Base-by-base conservation (phyloP, 2,329 filamentous ascomycete genomes). In the Elsinoe perseae region DNA sequence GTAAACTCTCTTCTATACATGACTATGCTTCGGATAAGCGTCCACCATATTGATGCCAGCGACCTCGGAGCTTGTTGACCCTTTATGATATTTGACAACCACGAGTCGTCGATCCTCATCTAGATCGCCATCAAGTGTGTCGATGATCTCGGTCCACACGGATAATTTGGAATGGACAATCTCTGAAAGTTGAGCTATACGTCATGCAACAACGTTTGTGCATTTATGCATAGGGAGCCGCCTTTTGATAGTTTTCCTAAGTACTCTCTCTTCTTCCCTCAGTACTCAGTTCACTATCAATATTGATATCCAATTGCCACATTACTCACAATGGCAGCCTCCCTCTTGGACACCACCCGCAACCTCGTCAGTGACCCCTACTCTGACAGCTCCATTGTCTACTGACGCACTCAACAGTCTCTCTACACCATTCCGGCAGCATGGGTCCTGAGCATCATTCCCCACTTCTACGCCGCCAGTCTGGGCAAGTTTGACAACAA, bases 391-490 rank as follows among this genome's bases (percentile, higher is more conserved):
- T 12, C 20, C 25, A 10, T 20, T 18, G n/a, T n/a, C 23, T 10
- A 20, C 50, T 53, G 21, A 53, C 50, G 30, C 16, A n/a, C 21
- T 21, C 30, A 8, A 8, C 7, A 57, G 16, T 64, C 64, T 25
- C 60, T 65, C 44, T 68, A 67, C 57, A 60, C 61, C 14, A 59
- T 68, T 28, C 65, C 66, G 18, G 58, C 61, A 23, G 62, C 60
- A 50, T 71, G 69, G 69, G 50, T 69, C 38, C 50, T 70, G 20
- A 62, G 65, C 48, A 58, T 73, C 42, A 52, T 60, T 4, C 71
- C 72, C 5, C 70, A 70, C 56, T 57, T 66, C 59, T 70, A 68
- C 57, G 64, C 68, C 16, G 58, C 59, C 12, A 57, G 52, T 2
- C 44, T 57, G 46, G 53, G 57, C 16, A 56, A 59, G 30, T 23